Percentiles rank a stretch among this genome's conserved stretches.
phyloP scores from a whole-genome alignment of 352 stramenopile genomes.

The Globisporangium cederbergense region DNA sequence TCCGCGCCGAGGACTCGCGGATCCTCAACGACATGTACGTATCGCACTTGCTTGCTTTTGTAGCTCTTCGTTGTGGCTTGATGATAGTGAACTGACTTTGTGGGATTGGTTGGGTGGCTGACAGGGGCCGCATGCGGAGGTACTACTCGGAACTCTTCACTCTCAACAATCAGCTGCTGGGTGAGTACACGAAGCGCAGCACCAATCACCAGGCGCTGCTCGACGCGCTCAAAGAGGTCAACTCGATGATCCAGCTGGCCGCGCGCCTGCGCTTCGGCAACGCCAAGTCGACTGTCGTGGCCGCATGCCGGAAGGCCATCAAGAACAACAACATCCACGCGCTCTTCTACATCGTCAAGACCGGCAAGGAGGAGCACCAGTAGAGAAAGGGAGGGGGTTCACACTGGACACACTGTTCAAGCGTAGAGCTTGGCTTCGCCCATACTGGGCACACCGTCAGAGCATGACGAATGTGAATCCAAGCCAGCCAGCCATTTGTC shows the following conservation, averaged over 20 bases:
- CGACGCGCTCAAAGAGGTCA: slow-evolving; percentile 90
- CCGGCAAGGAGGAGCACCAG: slow-evolving; percentile 76
- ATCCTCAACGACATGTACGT: slow-evolving; percentile 91
- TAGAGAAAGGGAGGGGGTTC: slow-evolving; percentile 15
- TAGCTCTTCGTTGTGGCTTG: background rate
- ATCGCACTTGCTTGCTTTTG: too few species aligned
- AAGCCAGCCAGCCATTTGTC: background rate
- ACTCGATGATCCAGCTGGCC: slow-evolving; percentile 90
- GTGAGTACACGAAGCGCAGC: slow-evolving; percentile 91
- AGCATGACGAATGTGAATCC: background rate
- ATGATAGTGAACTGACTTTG: background rate
- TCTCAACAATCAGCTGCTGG: slow-evolving; percentile 89
- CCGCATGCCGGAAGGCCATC: slow-evolving; percentile 84
- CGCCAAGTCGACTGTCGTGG: slow-evolving; percentile 79
- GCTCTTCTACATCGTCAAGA: slow-evolving; percentile 86
- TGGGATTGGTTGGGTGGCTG: background rate
- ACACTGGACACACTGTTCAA: background rate
- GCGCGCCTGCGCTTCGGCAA: slow-evolving; percentile 83
- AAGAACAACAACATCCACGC: slow-evolving; percentile 89
- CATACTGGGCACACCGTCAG: background rate
- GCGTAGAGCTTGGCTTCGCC: background rate
- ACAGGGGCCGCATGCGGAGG: slow-evolving; percentile 56
- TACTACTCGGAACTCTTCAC: slow-evolving; percentile 91
- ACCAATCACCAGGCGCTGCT: slow-evolving; percentile 90
- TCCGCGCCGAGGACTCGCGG: slow-evolving; percentile 89